phyloP scores from a whole-genome alignment of 1,139 yeast species.

The Lodderomyces jiufengensis region DNA sequence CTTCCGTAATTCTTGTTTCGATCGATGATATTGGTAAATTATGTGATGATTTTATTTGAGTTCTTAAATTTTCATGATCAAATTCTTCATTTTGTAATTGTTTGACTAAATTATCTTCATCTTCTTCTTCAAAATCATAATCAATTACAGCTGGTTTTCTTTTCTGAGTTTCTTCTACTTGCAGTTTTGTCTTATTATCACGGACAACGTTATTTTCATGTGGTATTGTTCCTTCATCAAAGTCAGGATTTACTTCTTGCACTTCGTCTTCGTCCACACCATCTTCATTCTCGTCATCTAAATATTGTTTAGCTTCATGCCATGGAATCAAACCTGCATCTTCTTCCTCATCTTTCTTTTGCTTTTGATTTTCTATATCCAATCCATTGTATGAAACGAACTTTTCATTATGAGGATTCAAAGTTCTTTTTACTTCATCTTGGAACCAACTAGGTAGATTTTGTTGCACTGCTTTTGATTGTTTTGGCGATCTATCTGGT shows the following conservation, averaged over 20 bases:
- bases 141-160: slow-evolving; percentile 34
- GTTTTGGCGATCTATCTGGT: slow-evolving; percentile 3
- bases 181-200: not conserved
- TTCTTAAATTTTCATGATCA: slow-evolving; percentile 66
- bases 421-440: slow-evolving; percentile 16
- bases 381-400: slow-evolving; percentile 8
- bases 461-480: slow-evolving; percentile 7
- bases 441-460: slow-evolving; percentile 34
- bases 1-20: slow-evolving; percentile 45
- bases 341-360: slow-evolving; percentile 36
- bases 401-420: slow-evolving; percentile 14
- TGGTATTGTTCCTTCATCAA: not conserved
- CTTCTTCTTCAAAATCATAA: slow-evolving; percentile 72
- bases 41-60: slow-evolving; percentile 35
- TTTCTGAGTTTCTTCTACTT: slow-evolving; percentile 25
- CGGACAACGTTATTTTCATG: not conserved
- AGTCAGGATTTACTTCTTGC: slow-evolving; percentile 10
- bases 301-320: slow-evolving; percentile 36
- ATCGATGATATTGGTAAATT: slow-evolving; percentile 19
- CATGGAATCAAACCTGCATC: slow-evolving; percentile 49
- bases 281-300: slow-evolving; percentile 7
- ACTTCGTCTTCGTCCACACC: slow-evolving; percentile 11
- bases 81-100: slow-evolving; percentile 66
- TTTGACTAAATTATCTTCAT: slow-evolving; percentile 61
- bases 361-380: slow-evolving; percentile 6